These are phyloP conservation scores for Steccherinum ochraceum DNA, from an alignment of 768 basidiomycete species.

Conservation along the genomic window DNA sequence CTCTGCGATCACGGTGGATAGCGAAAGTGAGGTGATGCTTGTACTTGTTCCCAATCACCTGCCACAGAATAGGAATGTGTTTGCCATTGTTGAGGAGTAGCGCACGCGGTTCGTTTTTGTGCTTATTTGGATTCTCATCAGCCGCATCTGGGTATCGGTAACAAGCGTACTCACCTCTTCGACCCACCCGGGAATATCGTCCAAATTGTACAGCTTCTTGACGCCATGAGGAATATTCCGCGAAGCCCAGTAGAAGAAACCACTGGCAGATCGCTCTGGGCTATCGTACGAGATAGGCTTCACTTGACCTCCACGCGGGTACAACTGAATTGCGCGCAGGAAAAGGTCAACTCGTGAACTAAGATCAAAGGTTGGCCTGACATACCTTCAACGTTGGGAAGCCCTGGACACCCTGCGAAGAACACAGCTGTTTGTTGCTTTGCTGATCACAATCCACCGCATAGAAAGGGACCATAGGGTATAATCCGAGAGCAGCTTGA, in stretches of 20 bases:
- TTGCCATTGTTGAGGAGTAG: slow-evolving; percentile 72
- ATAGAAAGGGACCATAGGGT: slow-evolving; percentile 82
- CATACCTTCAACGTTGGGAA: slow-evolving; percentile 89
- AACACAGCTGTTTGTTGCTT: slow-evolving; percentile 76
- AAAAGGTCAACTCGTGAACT: neutral
- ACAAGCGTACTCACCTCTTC: slow-evolving; percentile 45
- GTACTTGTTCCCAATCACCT: slow-evolving; percentile 71
- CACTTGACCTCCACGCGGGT: slow-evolving; percentile 65
- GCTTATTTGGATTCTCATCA: slow-evolving; percentile 22
- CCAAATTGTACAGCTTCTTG: slow-evolving; percentile 47
- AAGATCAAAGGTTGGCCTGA: neutral
- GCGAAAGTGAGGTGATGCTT: slow-evolving; percentile 55
- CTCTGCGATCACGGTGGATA: slow-evolving; percentile 60
- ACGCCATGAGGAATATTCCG: slow-evolving; percentile 69
- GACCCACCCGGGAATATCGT: slow-evolving; percentile 63
- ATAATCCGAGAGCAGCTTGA: slow-evolving; percentile 71
- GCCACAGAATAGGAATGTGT: slow-evolving; percentile 74
- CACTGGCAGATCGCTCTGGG: slow-evolving; percentile 63
- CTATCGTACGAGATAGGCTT: slow-evolving; percentile 61
- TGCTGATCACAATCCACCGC: slow-evolving; percentile 90
- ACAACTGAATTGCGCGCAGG: slow-evolving; percentile 41
- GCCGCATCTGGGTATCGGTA: neutral
- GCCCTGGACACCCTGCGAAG: slow-evolving; percentile 79
- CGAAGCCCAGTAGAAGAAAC: slow-evolving; percentile 72
- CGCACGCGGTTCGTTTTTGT: slow-evolving; percentile 42